These are phyloP conservation scores for Schwanniomyces occidentalis DNA, from an alignment of 805 yeast species.

Conservation along the genomic window DNA sequence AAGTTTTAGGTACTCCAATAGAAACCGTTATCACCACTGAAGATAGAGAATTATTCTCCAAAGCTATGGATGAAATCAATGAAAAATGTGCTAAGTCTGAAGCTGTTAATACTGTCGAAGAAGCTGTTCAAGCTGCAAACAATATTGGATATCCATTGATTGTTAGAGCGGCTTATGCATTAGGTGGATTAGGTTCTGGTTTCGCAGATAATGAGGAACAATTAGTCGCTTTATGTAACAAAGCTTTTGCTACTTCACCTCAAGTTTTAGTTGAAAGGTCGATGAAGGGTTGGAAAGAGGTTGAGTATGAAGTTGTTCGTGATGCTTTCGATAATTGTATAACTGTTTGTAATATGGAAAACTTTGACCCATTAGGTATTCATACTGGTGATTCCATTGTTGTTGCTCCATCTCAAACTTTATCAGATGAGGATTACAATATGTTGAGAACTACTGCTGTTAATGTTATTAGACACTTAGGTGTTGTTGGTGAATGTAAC, in stretches of 20 bases:
- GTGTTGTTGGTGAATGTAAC: constrained; percentile 99
- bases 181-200: constrained; percentile 98
- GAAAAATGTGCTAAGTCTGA: constrained; percentile 95
- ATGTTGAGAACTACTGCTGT: constrained; percentile 98
- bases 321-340: constrained; percentile 97
- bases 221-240: constrained; percentile 78
- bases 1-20: constrained; percentile 94
- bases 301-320: constrained; percentile 98
- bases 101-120: constrained; percentile 77
- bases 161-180: constrained; percentile 95
- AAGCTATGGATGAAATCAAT: constrained; percentile 90
- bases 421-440: constrained; percentile 94
- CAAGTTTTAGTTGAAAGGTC: constrained; percentile 94
- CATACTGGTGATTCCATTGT: constrained; percentile 99
- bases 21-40: constrained; percentile 96
- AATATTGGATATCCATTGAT: constrained; percentile 93
- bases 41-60: constrained; percentile 94
- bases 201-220: constrained; percentile 88
- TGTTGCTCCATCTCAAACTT: constrained; percentile 97
- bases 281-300: constrained; percentile 99
- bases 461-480: constrained; percentile 93
- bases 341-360: constrained; percentile 99
- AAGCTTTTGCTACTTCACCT: constrained; percentile 94
- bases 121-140: constrained; percentile 81
- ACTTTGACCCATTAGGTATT: constrained; percentile 96